A percentile compares a stretch with the other conserved stretches of the same genome.
These are phyloP conservation scores for Pseudoperonospora humuli DNA, from an alignment of 352 stramenopile genomes.

Conservation along the genomic window DNA sequence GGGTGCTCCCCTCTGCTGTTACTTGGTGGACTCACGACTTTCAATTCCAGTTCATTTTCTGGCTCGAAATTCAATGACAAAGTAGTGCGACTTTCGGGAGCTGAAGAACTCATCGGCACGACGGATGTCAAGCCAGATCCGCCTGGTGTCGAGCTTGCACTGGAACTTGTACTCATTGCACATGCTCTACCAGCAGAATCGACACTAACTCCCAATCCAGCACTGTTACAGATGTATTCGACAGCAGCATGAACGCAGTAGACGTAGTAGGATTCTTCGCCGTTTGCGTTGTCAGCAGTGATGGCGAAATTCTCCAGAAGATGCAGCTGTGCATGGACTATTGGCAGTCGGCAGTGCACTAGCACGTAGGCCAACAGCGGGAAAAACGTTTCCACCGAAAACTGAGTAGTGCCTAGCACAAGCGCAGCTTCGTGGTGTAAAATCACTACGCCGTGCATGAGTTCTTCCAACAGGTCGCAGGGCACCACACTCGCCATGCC, in stretches of 20 bases:
- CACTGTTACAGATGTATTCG: slow-evolving; percentile 78
- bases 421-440: slow-evolving; percentile 78
- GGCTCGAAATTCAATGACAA: slow-evolving; percentile 15
- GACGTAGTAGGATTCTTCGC: slow-evolving; percentile 86
- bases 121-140: slow-evolving; percentile 8
- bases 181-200: slow-evolving; percentile 4
- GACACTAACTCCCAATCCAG: slow-evolving; percentile 16
- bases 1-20: slow-evolving; percentile 1
- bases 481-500: slow-evolving; percentile 70
- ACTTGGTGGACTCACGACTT: slow-evolving; percentile 1
- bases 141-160: slow-evolving; percentile 18
- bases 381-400: slow-evolving; percentile 84
- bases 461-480: slow-evolving; percentile 76
- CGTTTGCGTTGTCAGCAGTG: slow-evolving; percentile 65
- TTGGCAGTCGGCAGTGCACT: slow-evolving; percentile 59
- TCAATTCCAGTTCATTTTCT: slow-evolving; percentile 11
- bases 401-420: slow-evolving; percentile 82
- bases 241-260: slow-evolving; percentile 82
- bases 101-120: slow-evolving; percentile 15
- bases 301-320: slow-evolving; percentile 82
- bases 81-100: slow-evolving; percentile 6
- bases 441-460: slow-evolving; percentile 81
- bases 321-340: slow-evolving; percentile 74
- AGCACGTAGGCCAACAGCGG: slow-evolving; percentile 76
- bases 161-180: slow-evolving; percentile 11